phyloP scores from a whole-genome alignment of 306 rosid genomes.

The apple (Malus domestica) region ASM211411v1 NC_041789.1:26989501-26990000 shows the following conservation, averaged over 20 bases:
- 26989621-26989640: slow-evolving; percentile 24
- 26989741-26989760: slow-evolving; percentile 94
- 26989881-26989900: background rate
- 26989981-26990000: background rate
- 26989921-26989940: background rate
- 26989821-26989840: slow-evolving; percentile 79
- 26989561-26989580: slow-evolving; percentile 74
- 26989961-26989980: background rate
- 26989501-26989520: slow-evolving; percentile 85
- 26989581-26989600: slow-evolving; percentile 30
- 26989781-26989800: slow-evolving; percentile 65
- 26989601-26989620: slow-evolving; percentile 45
- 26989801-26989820: slow-evolving; percentile 91
- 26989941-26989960: background rate
- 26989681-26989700: slow-evolving; percentile 68
- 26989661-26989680: slow-evolving; percentile 73
- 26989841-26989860: slow-evolving; percentile 71
- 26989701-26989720: slow-evolving; percentile 64
- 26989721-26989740: slow-evolving; percentile 78
- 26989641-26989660: slow-evolving; percentile 53
- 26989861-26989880: background rate
- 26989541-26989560: slow-evolving; percentile 74
- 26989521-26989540: slow-evolving; percentile 64
- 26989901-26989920: background rate
- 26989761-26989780: slow-evolving; percentile 60